These are phyloP conservation scores for Phytopythium litorale DNA, from an alignment of 352 stramenopile species.

Conservation along the genomic window DNA sequence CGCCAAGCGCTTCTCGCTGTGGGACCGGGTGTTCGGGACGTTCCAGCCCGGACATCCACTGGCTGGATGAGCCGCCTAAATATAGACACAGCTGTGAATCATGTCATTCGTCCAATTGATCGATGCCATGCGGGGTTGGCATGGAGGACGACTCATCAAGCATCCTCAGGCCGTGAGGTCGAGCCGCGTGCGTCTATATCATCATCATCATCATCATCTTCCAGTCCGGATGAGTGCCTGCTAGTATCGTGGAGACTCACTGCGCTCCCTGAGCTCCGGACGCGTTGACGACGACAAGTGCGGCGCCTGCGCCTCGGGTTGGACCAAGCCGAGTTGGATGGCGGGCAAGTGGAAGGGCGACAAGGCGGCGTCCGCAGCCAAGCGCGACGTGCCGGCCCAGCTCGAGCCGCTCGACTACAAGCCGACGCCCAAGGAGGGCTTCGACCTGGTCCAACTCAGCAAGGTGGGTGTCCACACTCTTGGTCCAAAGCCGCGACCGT, in stretches of 20 bases:
- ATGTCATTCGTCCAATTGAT: neutral
- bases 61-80: neutral
- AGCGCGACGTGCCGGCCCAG: slow-evolving; percentile 35
- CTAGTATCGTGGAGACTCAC: neutral
- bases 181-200: neutral
- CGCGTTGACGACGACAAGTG: neutral
- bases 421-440: slow-evolving; percentile 52
- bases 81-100: neutral
- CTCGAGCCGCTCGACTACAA: slow-evolving; percentile 69
- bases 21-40: slow-evolving; percentile 83
- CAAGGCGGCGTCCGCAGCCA: slow-evolving; percentile 22
- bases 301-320: neutral
- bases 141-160: neutral
- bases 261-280: neutral
- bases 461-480: slow-evolving; percentile 24
- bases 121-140: neutral
- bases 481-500: neutral
- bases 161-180: neutral
- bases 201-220: neutral
- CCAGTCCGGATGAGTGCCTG: too few relatives aligned
- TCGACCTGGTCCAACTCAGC: slow-evolving; percentile 46
- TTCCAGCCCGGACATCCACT: slow-evolving; percentile 40
- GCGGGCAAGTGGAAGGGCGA: slow-evolving; percentile 36
- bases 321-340: neutral
- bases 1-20: slow-evolving; percentile 85